Evolutionary conservation across 2,329 filamentous ascomycete species (phyloP).

Genomic region (Teratosphaeria gauchensis): DNA sequence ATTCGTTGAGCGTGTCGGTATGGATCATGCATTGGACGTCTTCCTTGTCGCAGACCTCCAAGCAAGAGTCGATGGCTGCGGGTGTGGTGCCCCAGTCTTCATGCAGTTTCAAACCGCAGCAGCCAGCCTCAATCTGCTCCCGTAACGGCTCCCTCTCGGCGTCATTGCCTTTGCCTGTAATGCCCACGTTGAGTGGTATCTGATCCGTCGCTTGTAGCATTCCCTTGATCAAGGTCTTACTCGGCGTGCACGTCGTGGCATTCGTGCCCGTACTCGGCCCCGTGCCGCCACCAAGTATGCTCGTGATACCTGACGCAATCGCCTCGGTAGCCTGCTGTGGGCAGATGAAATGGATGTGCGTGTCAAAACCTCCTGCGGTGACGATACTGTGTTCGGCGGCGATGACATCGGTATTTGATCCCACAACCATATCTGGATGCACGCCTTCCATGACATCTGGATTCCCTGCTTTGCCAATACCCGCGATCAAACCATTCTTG

Average conservation of each 20-base stretch:
- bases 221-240: slow-evolving; percentile 68
- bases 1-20: slow-evolving; percentile 93
- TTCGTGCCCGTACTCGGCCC: slow-evolving; percentile 87
- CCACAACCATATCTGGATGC: slow-evolving; percentile 66
- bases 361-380: slow-evolving; percentile 81
- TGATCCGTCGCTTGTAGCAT: slow-evolving; percentile 83
- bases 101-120: slow-evolving; percentile 84
- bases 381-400: slow-evolving; percentile 84
- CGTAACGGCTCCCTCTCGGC: slow-evolving; percentile 58
- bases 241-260: slow-evolving; percentile 88
- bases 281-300: slow-evolving; percentile 81
- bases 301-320: slow-evolving; percentile 77
- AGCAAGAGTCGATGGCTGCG: slow-evolving; percentile 79
- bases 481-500: slow-evolving; percentile 75
- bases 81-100: slow-evolving; percentile 95
- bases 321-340: slow-evolving; percentile 83
- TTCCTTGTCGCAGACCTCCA: slow-evolving; percentile 71
- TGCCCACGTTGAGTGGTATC: slow-evolving; percentile 77
- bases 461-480: slow-evolving; percentile 89
- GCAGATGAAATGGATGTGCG: slow-evolving; percentile 90
- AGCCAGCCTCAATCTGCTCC: slow-evolving; percentile 74
- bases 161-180: slow-evolving; percentile 93
- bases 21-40: slow-evolving; percentile 93
- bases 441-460: slow-evolving; percentile 96
- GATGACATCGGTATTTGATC: slow-evolving; percentile 83